phyloP scores from a whole-genome alignment of 768 basidiomycete species.

The Leccinum ochraceum region DNA sequence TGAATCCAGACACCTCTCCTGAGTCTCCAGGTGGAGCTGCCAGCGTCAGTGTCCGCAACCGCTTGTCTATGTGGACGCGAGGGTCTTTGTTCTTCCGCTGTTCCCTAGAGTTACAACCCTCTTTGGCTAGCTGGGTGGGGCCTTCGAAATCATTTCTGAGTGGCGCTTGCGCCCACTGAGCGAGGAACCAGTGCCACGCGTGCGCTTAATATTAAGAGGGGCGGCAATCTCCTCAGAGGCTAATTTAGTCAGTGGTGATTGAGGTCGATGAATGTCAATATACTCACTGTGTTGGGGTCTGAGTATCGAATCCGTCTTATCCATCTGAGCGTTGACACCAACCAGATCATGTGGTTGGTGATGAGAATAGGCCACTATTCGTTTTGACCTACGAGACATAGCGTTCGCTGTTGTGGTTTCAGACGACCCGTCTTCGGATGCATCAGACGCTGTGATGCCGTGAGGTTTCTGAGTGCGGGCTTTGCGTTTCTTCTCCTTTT shows the following conservation, averaged over 20 bases:
- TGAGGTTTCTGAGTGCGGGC: constrained; percentile 23
- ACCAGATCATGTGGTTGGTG: background rate
- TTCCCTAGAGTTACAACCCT: background rate
- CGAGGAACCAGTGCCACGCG: background rate
- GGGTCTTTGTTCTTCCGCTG: background rate
- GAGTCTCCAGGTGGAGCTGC: no score
- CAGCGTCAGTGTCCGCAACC: no score
- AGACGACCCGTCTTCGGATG: constrained; percentile 24
- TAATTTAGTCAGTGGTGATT: background rate
- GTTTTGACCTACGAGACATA: constrained; percentile 14
- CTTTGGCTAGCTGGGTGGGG: background rate
- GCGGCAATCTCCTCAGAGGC: background rate
- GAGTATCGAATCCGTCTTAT: background rate
- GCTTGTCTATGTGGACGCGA: no score
- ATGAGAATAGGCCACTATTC: constrained; percentile 8
- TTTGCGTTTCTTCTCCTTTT: constrained; percentile 25
- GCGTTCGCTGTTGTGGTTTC: constrained; percentile 1
- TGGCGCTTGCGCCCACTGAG: background rate
- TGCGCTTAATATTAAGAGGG: background rate
- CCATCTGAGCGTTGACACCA: background rate
- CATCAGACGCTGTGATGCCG: constrained; percentile 19
- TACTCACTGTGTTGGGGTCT: background rate
- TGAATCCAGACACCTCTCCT: background rate
- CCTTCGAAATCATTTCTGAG: background rate
- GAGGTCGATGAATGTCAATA: background rate